Evolutionary conservation across 169 alveolate species (phyloP).

Genomic region (Plasmodium billcollinsi): DNA sequence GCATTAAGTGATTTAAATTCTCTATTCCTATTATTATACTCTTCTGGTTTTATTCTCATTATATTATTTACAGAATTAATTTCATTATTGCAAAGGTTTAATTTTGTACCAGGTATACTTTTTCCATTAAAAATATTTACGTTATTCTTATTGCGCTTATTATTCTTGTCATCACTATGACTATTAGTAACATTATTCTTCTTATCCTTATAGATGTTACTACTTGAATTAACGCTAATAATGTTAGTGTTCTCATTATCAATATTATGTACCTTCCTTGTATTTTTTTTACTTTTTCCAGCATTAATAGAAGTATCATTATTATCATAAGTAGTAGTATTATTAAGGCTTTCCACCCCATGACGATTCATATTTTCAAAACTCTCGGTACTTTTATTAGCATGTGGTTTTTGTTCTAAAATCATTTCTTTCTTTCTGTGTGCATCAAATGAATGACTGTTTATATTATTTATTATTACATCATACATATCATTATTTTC

Average conservation of each 20-base stretch:
- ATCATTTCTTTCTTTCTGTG: conserved; percentile 30
- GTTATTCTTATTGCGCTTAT: not conserved
- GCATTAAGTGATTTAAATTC: conserved; percentile 13
- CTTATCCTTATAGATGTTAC: not conserved
- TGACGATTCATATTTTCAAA: not conserved
- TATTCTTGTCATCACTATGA: not conserved
- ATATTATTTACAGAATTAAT: conserved; percentile 5
- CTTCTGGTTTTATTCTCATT: not conserved
- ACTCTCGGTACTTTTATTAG: conserved; percentile 11
- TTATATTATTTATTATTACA: conserved; percentile 44
- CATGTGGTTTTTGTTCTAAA: conserved; percentile 3
- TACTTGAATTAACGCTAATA: conserved; percentile 4
- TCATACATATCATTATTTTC: not conserved
- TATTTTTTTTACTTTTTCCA: not conserved
- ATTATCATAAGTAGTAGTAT: not conserved
- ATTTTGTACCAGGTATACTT: not conserved
- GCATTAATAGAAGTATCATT: not conserved
- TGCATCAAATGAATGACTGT: conserved; percentile 25
- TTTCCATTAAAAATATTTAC: not conserved
- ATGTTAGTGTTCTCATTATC: conserved; percentile 12
- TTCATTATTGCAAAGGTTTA: conserved; percentile 11
- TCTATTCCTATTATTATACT: not conserved
- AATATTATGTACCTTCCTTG: not conserved
- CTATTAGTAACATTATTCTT: not conserved
- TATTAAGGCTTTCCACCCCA: not conserved